phyloP scores from a whole-genome alignment of 192 early-diverging fungal species.

The Kappamyces sp. region DNA sequence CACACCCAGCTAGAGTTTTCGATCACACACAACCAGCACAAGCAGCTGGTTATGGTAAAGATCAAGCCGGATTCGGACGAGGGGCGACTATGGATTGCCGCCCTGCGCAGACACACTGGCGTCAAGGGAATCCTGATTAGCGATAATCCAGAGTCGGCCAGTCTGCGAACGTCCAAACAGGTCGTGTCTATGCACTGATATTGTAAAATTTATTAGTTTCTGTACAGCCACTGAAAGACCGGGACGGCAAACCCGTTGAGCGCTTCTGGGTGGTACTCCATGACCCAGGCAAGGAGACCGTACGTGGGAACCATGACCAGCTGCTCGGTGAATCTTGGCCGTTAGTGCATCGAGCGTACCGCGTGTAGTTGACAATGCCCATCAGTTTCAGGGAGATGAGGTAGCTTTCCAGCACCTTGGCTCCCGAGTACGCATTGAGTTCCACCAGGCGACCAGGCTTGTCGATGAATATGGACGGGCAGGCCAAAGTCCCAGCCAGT shows the following conservation, averaged over 20 bases:
- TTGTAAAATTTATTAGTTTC: too few species aligned
- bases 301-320: constrained; percentile 7
- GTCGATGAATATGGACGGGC: constrained; percentile 8
- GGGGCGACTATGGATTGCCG: too few species aligned
- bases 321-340: constrained; percentile 4
- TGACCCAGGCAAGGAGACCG: not conserved
- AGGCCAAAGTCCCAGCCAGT: constrained; percentile 5
- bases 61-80: too few species aligned
- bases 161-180: too few species aligned
- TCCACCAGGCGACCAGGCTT: constrained; percentile 14
- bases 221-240: constrained; percentile 3
- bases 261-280: constrained; percentile 7
- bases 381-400: not conserved
- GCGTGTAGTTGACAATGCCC: not conserved
- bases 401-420: constrained; percentile 3
- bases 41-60: too few species aligned
- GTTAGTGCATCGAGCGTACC: not conserved
- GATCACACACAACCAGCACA: too few species aligned
- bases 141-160: too few species aligned
- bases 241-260: constrained; percentile 3
- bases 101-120: too few species aligned
- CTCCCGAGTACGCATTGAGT: constrained; percentile 2
- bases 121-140: too few species aligned
- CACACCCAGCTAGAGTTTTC: too few species aligned
- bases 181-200: too few species aligned